Conservation (phyloP, 208 protist species). For the Acanthamoeba castellanii region DNA sequence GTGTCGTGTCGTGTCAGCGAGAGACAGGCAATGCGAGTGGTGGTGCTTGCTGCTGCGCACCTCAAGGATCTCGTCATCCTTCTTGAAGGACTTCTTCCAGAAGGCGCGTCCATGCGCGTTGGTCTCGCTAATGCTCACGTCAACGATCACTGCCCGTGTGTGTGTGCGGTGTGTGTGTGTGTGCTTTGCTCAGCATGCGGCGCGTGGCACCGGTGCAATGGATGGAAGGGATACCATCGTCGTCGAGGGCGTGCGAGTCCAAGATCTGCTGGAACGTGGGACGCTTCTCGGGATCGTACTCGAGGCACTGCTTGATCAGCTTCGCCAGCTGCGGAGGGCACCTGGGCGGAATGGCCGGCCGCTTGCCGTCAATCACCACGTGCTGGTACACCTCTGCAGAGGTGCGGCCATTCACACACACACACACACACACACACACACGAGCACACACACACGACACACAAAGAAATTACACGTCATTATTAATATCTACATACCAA, state of each 20-base stretch:
- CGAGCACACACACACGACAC: not conserved
- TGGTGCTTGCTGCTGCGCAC: not conserved
- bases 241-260: conserved; percentile 62
- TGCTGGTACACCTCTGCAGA: conserved; percentile 69
- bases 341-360: conserved; percentile 35
- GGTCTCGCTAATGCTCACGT: conserved; percentile 68
- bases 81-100: conserved; percentile 71
- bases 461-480: not conserved
- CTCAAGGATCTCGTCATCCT: conserved; percentile 58
- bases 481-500: not conserved
- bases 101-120: conserved; percentile 65
- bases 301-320: conserved; percentile 51
- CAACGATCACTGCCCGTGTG: conserved; percentile 55
- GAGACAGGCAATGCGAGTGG: no score
- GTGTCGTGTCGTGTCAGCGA: not conserved
- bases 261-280: conserved; percentile 71
- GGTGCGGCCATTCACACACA: no score
- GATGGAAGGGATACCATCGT: not conserved
- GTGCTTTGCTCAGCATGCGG: no score
- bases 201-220: no score
- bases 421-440: not conserved
- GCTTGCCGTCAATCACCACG: conserved; percentile 65
- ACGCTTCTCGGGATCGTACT: conserved; percentile 65
- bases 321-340: conserved; percentile 27
- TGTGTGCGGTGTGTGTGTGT: no score